Base-by-base conservation (phyloP, 331 rosid species). In the Stylosanthes scabra region DNA sequence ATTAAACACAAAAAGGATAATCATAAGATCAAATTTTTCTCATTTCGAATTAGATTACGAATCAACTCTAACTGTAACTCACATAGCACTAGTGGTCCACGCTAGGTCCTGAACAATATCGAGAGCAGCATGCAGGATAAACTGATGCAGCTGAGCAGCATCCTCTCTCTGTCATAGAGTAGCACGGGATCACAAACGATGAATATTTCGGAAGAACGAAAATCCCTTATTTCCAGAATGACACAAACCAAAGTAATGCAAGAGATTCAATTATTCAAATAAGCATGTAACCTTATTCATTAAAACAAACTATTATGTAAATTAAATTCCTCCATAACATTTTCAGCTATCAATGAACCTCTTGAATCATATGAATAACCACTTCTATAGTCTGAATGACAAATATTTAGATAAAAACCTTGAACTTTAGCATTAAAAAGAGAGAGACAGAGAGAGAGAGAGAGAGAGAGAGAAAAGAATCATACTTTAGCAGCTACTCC, bases 11-110 rank as follows among this genome's bases (percentile, higher is more conserved):
- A 66, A 11, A 61, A 51, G 2, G 15, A 63, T 5, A n/a, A 44
- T 29, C 59, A 67, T 14, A 61, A 52, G 4, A 25, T 14, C 37
- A 44, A 29, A 49, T 47, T 42, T 70, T 70, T 65, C 28, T 16
- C 5, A 60, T 54, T 28, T 63, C 25, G 39, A 59, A 31, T n/a
- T 28, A 42, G 73, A 66, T 70, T 25, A 2, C 52, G 40, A 1
- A 68, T 28, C 45, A 62, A 49, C 31, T 4, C 8, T 46, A 65
- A 70, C 61, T 9, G 58, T 8, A 60, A 85, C 87, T 85, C 66
- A 93, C 98, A 93, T 93, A 50, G 98, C 96, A 67, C 97, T 93
- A 25, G 99, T 94, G 63, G 99, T 91, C 99, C 99, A 91, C 10
- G 99, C 99, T 76, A 91, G 90, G 86, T 94, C 99, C 83, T 94